These are phyloP conservation scores for Oryza nivara DNA, from an alignment of 176 grass and related monocot genomes.

Conservation along the genomic window DNA sequence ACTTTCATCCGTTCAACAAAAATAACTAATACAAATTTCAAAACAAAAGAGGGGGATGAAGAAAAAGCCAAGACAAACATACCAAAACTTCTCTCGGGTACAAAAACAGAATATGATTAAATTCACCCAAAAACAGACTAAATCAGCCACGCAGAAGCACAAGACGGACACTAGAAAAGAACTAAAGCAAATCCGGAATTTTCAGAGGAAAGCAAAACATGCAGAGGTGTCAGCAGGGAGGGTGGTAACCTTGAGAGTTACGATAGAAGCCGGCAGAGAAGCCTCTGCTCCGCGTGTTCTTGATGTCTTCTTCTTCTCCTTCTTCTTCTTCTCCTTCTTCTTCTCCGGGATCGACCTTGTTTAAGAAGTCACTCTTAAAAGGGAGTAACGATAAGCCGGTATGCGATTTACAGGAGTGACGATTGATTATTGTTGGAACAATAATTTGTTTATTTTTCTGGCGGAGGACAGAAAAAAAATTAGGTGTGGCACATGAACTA, in stretches of 20 bases:
- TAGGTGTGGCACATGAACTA: too few species aligned
- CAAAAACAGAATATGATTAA: not conserved
- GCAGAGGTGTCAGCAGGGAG: too few species aligned
- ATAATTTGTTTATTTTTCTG: too few species aligned
- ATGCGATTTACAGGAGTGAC: too few species aligned
- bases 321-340: not conserved
- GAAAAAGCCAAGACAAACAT: not conserved
- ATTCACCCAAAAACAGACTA: not conserved
- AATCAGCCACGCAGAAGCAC: not conserved
- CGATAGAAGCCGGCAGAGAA: not conserved
- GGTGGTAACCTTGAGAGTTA: slow-evolving; percentile 4
- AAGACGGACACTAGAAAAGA: not conserved
- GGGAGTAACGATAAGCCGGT: too few species aligned
- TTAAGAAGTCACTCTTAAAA: too few species aligned
- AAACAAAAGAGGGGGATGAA: too few species aligned
- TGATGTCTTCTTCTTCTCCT: not conserved
- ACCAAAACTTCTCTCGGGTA: not conserved
- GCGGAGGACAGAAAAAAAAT: too few species aligned
- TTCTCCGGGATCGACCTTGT: too few species aligned
- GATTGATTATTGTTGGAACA: too few species aligned
- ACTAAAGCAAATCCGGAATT: slow-evolving; percentile 1
- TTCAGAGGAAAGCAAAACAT: not conserved
- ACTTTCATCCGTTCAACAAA: too few species aligned
- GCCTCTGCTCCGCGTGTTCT: not conserved
- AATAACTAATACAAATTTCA: too few species aligned